Evolutionary conservation across 108 stramenopile species (phyloP), one percentile per base, ranked within the genome.

Genomic region (Mediolabrus comicus): DNA sequence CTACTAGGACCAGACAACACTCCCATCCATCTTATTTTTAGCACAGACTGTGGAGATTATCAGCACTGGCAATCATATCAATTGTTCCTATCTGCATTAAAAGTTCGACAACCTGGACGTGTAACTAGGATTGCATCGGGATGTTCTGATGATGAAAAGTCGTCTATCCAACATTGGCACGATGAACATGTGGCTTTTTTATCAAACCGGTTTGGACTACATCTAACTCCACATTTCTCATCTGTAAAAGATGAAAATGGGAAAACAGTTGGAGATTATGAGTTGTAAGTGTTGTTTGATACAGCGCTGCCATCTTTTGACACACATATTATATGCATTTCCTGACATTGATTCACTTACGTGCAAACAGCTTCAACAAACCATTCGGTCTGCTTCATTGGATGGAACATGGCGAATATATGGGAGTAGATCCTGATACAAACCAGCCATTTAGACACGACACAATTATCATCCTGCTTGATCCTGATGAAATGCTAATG

Each of bases 281-380:
- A 89, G n/a, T 93, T 87, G n/a, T n/a, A n/a, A n/a, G n/a, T n/a
- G n/a, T n/a, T 22, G 32, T 30, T 19, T 69, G n/a, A n/a, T n/a
- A n/a, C n/a, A 13, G 12, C 39, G 13, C 13, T 41, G 39, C 39
- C 39, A 41, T 41, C 13, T 13, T 41, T 10, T 13, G 10, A 13
- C 12, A 41, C 39, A 10, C 39, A 13, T 10, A 41, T 41, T 13
- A 41, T 13, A 41, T 41, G 12, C 39, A 12, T 41, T 13, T 41
- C 10, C 39, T 10, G 39, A 10, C 39, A 41, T 41, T 41, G 39
- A 41, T 13, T 10, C 12, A 41, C 13, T n/a, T n/a, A n/a, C n/a
- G n/a, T n/a, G n/a, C n/a, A n/a, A n/a, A n/a, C n/a, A n/a, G n/a
- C 67, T 95, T 80, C 75, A 96, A 96, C 80, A 96, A 96, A 63